Percentiles rank a stretch among this genome's conserved stretches.
Evolutionary conservation across 2,329 filamentous ascomycete genomes (phyloP).

Genomic region (Whalleya microplaca): DNA sequence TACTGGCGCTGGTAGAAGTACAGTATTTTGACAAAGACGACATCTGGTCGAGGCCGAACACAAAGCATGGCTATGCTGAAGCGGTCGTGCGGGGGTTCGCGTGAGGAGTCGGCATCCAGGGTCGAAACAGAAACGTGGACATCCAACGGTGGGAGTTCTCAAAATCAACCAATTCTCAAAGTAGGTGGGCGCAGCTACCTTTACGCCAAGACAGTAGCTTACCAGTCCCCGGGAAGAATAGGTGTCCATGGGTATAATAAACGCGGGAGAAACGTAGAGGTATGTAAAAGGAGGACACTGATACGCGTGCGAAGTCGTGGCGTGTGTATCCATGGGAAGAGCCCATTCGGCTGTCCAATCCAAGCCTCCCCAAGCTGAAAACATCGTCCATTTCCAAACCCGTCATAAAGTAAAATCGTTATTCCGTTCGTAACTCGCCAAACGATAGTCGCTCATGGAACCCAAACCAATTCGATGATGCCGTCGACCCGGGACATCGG

Average conservation of each 20-base stretch:
- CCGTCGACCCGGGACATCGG: constrained; percentile 59
- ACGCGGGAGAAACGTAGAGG: neutral
- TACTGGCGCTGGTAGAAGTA: constrained; percentile 22
- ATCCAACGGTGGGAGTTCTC: neutral
- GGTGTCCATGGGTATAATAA: neutral
- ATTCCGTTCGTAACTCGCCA: constrained; percentile 17
- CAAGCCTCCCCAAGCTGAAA: constrained; percentile 13
- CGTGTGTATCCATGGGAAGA: constrained; percentile 9
- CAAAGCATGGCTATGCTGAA: neutral
- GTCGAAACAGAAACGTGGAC: neutral
- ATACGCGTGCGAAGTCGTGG: neutral
- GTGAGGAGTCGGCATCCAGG: neutral
- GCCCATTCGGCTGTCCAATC: constrained; percentile 9
- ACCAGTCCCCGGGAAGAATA: neutral
- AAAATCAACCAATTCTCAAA: neutral
- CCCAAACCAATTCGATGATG: constrained; percentile 61
- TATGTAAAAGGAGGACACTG: constrained; percentile 5
- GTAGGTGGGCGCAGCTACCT: neutral
- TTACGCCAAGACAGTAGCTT: neutral
- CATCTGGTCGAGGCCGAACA: too few species aligned
- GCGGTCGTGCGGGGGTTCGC: neutral
- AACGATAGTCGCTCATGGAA: constrained; percentile 40
- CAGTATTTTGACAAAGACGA: constrained; percentile 4
- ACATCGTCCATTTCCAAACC: constrained; percentile 13
- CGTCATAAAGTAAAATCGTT: constrained; percentile 21